Evolutionary conservation across 257 asterid species (phyloP).

Genomic region (Nicotiana noctiflora): DNA sequence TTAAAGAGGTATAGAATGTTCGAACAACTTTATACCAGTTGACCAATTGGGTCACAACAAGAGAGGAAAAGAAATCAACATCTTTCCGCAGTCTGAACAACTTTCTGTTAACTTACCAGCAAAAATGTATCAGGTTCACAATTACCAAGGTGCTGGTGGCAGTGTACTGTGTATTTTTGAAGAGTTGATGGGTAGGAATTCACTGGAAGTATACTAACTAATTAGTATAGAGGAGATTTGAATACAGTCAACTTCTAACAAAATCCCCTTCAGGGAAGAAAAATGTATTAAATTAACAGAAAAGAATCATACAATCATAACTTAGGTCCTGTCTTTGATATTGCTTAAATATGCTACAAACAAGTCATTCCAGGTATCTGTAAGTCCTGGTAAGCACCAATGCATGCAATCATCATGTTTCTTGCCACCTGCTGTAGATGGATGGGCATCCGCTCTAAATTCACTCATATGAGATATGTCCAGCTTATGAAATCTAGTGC

Average conservation of each 20-base stretch:
- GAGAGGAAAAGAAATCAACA: no score
- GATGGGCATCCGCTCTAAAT: constrained; percentile 89
- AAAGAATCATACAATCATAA: neutral
- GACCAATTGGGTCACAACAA: neutral
- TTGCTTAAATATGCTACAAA: constrained; percentile 46
- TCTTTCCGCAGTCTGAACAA: no score
- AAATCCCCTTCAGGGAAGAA: neutral
- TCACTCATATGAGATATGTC: constrained; percentile 74
- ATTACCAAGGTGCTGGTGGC: no score
- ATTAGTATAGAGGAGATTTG: neutral
- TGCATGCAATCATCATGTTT: constrained; percentile 95
- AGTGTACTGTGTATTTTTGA: neutral
- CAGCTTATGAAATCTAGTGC: constrained; percentile 47
- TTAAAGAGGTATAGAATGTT: neutral
- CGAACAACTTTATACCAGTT: neutral
- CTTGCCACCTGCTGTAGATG: constrained; percentile 76
- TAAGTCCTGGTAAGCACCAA: constrained; percentile 93
- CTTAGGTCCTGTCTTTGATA: constrained; percentile 20
- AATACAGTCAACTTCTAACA: neutral
- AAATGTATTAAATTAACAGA: neutral
- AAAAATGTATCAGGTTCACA: neutral
- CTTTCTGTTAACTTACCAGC: no score
- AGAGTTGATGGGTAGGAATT: no score
- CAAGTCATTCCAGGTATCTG: constrained; percentile 91
- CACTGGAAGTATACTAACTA: neutral